Evolutionary conservation across 371 early-diverging fungal genomes (phyloP), one percentile per base, ranked within the genome.

Genomic region (Massospora cicadina): DNA sequence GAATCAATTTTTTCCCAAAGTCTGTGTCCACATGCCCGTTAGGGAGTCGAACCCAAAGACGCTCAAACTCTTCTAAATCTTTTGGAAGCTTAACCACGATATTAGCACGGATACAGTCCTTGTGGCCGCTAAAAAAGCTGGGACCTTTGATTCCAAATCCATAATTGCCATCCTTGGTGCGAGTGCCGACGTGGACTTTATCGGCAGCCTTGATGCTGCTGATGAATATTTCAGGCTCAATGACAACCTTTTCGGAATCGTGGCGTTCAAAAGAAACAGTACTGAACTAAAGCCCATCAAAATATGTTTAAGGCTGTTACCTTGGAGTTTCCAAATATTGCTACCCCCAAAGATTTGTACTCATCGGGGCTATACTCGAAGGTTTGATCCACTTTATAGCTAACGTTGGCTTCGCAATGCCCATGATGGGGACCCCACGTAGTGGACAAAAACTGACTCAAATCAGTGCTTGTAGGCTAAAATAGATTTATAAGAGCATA

Each of bases 201-300:
- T 62, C 62, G 1, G 33, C 33, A 33, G 1, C 62, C 1, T 30
- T 62, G 23, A 30, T 2, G 43, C 43, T 33, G 25, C 62, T 62
- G 31, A 62, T 30, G 43, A 62, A 62, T 21, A 62, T 62, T 23
- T 62, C 62, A 23, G 24, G 62, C 10, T 62, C 62, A 21, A 62
- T 33, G 10, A 23, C 43, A 33, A 62, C 43, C 21, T 62, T 62
- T 26, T 33, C 23, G 10, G 62, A 62, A 23, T 62, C 30, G 1
- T 62, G 62, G 21, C 62, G 12, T 33, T 31, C 62, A 33, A 62
- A 62, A 21, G 31, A 33, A 33, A 62, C 62, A n/a, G 62, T 33
- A 33, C 62, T 62, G 62, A 28, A 30, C 43, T 43, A 17, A 43
- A 43, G 17, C 5, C 17, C 10, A 43, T 43, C 17, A 43, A 43